Percentiles rank a stretch among this genome's conserved stretches.
These are phyloP conservation scores for Bretziella fagacearum DNA, from an alignment of 2,329 filamentous ascomycete species.

Conservation along the genomic window DNA sequence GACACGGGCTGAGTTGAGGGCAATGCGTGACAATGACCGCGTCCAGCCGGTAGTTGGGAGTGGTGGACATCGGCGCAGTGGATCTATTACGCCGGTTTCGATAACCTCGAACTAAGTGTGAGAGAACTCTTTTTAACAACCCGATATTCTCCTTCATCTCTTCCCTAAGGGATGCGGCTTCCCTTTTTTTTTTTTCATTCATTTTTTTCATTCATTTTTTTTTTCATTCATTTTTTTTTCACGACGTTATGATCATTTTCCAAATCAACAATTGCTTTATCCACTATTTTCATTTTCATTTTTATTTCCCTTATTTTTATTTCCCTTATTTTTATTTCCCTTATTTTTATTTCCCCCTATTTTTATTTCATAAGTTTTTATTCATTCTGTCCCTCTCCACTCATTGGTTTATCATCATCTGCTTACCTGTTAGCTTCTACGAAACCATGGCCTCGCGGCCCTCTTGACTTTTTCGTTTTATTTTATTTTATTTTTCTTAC, in stretches of 20 bases:
- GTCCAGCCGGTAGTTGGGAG: not conserved
- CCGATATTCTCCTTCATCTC: too few species aligned
- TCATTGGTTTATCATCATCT: slow-evolving; percentile 9
- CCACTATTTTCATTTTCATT: not conserved
- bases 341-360: not conserved
- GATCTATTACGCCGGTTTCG: slow-evolving; percentile 13
- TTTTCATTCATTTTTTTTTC: not conserved
- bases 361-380: not conserved
- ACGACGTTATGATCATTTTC: not conserved
- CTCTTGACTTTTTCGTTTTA: slow-evolving; percentile 1
- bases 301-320: not conserved
- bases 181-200: not conserved
- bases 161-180: not conserved
- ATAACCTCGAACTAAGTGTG: slow-evolving; percentile 9
- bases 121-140: too few species aligned
- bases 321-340: not conserved
- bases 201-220: not conserved
- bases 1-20: slow-evolving; percentile 3
- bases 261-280: too few species aligned
- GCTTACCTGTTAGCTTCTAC: not conserved
- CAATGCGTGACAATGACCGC: slow-evolving; percentile 7
- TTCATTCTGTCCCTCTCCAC: slow-evolving; percentile 6
- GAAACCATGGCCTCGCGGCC: slow-evolving; percentile 9
- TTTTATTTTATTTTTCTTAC: not conserved
- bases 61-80: slow-evolving; percentile 10